These are phyloP conservation scores for Musa beccarii DNA, from an alignment of 176 grass and related monocot genomes.

Conservation along the genomic window DNA sequence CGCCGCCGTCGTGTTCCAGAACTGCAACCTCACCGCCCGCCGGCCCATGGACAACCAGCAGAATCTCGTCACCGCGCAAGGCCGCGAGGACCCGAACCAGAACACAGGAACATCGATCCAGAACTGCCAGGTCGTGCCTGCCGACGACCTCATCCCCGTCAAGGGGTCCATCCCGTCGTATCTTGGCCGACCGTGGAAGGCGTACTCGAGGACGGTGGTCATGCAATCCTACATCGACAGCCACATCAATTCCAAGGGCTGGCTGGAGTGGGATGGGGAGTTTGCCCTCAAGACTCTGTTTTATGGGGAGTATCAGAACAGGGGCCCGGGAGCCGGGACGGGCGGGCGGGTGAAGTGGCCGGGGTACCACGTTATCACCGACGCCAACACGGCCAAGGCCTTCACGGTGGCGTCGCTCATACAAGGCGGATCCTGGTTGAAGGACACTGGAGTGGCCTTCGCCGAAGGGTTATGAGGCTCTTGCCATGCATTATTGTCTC, in stretches of 20 bases:
- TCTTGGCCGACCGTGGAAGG: slow-evolving; percentile 57
- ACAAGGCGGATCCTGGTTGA: slow-evolving; percentile 48
- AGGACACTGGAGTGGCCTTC: slow-evolving; percentile 30
- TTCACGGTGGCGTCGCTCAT: slow-evolving; percentile 51
- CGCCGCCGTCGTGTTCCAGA: slow-evolving; percentile 37
- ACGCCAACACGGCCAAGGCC: slow-evolving; percentile 29
- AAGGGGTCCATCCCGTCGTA: slow-evolving; percentile 22
- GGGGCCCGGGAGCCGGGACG: slow-evolving; percentile 33
- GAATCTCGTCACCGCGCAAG: slow-evolving; percentile 56
- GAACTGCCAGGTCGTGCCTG: slow-evolving; percentile 37
- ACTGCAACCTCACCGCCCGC: slow-evolving; percentile 37
- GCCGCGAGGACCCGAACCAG: slow-evolving; percentile 59
- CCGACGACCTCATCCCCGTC: slow-evolving; percentile 31
- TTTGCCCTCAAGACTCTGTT: slow-evolving; percentile 44
- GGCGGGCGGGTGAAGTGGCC: slow-evolving; percentile 35
- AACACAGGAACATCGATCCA: slow-evolving; percentile 50
- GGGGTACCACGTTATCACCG: slow-evolving; percentile 45
- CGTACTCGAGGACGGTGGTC: slow-evolving; percentile 51
- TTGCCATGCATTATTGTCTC: too few species aligned
- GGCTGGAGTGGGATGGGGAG: slow-evolving; percentile 51
- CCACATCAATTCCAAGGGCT: slow-evolving; percentile 35
- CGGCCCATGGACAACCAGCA: slow-evolving; percentile 33
- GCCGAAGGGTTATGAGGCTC: slow-evolving; percentile 39
- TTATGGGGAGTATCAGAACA: slow-evolving; percentile 50
- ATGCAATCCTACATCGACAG: slow-evolving; percentile 33